Conservation (phyloP, 2,329 filamentous ascomycete species). For the Penicillium occitanis region DNA sequence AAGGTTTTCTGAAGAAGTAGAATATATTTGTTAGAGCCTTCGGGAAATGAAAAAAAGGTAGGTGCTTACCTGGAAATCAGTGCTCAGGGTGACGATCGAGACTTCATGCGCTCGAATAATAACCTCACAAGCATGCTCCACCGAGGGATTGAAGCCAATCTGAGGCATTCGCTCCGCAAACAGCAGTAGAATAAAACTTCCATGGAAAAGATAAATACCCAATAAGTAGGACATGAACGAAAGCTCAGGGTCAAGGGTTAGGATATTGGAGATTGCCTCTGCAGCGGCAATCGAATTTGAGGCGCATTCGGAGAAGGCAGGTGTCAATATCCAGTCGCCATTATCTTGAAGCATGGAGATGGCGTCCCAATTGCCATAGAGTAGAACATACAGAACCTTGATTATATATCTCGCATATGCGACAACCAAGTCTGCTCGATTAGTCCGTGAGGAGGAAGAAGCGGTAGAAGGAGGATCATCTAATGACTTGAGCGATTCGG, state of each 20-base stretch:
- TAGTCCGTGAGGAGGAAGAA: background rate
- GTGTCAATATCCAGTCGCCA: background rate
- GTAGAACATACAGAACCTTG: background rate
- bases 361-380: background rate
- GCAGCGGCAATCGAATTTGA: slow-evolving; percentile 28
- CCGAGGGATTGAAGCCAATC: background rate
- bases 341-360: background rate
- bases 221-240: slow-evolving; percentile 56
- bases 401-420: background rate
- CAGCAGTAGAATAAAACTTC: background rate
- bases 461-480: background rate
- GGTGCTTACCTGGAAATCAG: background rate
- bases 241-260: slow-evolving; percentile 51
- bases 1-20: background rate
- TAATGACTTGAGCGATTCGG: background rate
- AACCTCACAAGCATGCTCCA: background rate
- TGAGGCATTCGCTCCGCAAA: background rate
- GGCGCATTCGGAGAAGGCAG: slow-evolving; percentile 23
- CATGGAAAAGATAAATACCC: slow-evolving; percentile 49
- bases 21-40: background rate
- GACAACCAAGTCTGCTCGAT: background rate
- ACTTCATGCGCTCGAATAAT: background rate
- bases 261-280: slow-evolving; percentile 48
- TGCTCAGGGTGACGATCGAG: background rate
- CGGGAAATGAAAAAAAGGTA: background rate